Base-by-base conservation (phyloP, 2,329 filamentous ascomycete species). In the Talaromyces sp. region DNA sequence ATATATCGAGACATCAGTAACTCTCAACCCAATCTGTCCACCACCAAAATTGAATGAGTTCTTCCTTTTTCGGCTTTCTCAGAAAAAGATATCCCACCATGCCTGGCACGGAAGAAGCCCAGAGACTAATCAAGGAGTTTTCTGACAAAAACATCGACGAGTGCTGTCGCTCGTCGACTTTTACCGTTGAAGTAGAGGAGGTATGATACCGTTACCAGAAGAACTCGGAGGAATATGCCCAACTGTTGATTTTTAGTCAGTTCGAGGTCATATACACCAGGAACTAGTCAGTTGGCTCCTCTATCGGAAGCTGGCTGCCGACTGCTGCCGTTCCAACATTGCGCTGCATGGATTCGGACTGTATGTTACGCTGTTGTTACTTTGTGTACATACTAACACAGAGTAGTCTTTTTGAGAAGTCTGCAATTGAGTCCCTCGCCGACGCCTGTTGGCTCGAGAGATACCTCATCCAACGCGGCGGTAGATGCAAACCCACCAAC, bases 371-470 rank as follows among this genome's bases (percentile, higher is more conserved):
- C 26, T 3, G 26, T 27, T 6, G 26, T 27, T 27, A 3, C 26
- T 3, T 27, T 27, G 3, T 49, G 8, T 13, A 5, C 19, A 8
- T 14, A 24, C 50, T 55, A 29, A 53, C 50, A 27, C 13, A 21
- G 19, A n/a, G 7, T 35, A 68, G 67, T 59, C 64, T 69, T 3
- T 69, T 60, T 53, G 58, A 69, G 52, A 59, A 65, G 4, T 59
- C 54, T 35, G 66, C 67, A 17, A 55, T 50, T 19, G 67, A 69
- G 49, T 68, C 64, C 21, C 59, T 68, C 19, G 55, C 56, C 13
- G 67, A 69, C 53, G 61, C 63, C 52, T 32, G 57, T 53, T 69
- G 66, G 67, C 58, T 69, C n/a, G 67, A 69, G 55, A 64, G 62
- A 32, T 69, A 68, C 35, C 66, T 69, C 9, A 29, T 68, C 29